These are phyloP conservation scores for Colletotrichum simmondsii DNA, from an alignment of 2,329 filamentous ascomycete genomes.

Conservation along the genomic window DNA sequence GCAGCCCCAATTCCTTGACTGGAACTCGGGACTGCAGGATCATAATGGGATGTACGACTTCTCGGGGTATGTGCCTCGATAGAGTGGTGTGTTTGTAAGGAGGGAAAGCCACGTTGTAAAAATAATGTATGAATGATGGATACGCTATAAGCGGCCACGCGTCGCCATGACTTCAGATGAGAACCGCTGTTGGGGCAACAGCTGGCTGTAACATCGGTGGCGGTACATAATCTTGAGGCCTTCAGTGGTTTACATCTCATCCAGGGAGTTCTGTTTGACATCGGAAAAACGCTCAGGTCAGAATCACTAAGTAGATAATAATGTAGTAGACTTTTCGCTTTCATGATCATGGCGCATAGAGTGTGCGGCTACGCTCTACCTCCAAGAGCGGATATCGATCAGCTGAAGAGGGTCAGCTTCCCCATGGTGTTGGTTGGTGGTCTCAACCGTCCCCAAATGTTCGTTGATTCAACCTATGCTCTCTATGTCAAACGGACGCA, in stretches of 20 bases:
- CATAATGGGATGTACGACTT: conserved; percentile 26
- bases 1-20: conserved; percentile 13
- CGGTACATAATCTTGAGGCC: background rate
- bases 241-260: background rate
- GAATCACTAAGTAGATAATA: background rate
- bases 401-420: too few relatives aligned
- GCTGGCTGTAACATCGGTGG: background rate
- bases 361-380: too few relatives aligned
- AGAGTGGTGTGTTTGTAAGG: background rate
- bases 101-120: background rate
- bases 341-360: background rate
- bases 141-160: background rate
- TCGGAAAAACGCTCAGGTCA: background rate
- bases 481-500: background rate
- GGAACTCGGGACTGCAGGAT: conserved; percentile 17
- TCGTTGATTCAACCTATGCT: background rate
- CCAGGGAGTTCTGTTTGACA: background rate
- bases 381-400: too few relatives aligned
- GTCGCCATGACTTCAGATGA: background rate
- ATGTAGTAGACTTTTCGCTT: background rate
- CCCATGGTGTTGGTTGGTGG: too few relatives aligned
- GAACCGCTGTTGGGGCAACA: background rate
- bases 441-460: too few relatives aligned
- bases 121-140: background rate
- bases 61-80: conserved; percentile 23